Percentiles rank a stretch among this genome's conserved stretches.
Conservation (phyloP, 208 protist species). For the Acanthamoeba lugdunensis region DNA sequence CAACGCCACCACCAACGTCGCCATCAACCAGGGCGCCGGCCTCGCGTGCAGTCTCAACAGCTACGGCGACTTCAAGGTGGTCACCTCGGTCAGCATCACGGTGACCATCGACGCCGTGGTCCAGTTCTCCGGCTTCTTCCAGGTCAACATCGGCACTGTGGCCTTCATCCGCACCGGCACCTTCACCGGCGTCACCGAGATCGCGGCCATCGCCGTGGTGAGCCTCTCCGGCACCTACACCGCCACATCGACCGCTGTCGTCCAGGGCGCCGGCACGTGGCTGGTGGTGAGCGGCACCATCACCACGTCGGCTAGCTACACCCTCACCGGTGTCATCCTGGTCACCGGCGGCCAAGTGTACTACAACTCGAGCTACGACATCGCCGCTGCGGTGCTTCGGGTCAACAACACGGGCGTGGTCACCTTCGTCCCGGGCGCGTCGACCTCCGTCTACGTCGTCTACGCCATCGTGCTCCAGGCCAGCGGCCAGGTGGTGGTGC, state of each 20-base stretch:
- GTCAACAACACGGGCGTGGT: conserved; percentile 7
- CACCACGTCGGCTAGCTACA: conserved; percentile 32
- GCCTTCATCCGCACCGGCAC: not conserved
- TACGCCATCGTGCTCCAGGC: conserved; percentile 5
- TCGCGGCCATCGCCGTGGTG: conserved; percentile 10
- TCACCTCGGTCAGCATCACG: conserved; percentile 15
- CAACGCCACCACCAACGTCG: conserved; percentile 32
- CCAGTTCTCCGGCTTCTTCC: not conserved
- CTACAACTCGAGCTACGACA: conserved; percentile 22
- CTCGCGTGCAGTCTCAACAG: conserved; percentile 30
- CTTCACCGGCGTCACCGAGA: conserved; percentile 8
- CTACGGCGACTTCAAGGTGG: conserved; percentile 45
- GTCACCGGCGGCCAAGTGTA: not conserved
- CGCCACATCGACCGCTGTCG: not conserved
- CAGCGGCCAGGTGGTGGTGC: conserved; percentile 11
- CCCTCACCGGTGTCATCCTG: not conserved
- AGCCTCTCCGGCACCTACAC: conserved; percentile 43
- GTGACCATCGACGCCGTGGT: not conserved
- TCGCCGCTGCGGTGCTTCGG: not conserved
- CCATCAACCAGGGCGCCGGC: conserved; percentile 14
- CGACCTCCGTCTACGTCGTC: not conserved
- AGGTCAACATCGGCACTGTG: not conserved
- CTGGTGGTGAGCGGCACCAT: conserved; percentile 45
- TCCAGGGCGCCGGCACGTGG: conserved; percentile 1
- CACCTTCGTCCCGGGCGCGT: not conserved